These are phyloP conservation scores for Elongisporangium anandrum DNA, from an alignment of 352 stramenopile species.

Conservation along the genomic window DNA sequence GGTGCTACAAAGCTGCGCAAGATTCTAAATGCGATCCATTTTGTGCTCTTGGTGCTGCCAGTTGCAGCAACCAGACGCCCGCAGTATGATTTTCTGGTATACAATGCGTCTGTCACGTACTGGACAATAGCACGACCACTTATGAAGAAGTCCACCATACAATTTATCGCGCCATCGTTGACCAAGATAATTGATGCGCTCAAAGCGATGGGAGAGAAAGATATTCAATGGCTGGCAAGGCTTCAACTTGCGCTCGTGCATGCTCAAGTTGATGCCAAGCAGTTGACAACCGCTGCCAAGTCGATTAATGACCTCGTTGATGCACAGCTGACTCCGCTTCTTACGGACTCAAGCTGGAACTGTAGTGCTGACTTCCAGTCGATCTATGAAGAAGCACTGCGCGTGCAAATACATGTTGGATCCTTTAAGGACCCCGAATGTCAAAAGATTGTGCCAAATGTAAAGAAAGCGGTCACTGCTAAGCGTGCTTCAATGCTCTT, in stretches of 20 bases:
- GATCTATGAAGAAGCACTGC: slow-evolving; percentile 65
- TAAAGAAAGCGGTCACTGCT: slow-evolving; percentile 42
- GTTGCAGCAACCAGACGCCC: slow-evolving; percentile 60
- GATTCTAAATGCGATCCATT: slow-evolving; percentile 72
- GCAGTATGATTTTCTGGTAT: slow-evolving; percentile 88
- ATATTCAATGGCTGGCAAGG: slow-evolving; percentile 59
- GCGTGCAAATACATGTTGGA: slow-evolving; percentile 64
- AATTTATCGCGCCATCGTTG: slow-evolving; percentile 70
- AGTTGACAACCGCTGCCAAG: slow-evolving; percentile 49
- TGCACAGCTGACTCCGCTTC: slow-evolving; percentile 39
- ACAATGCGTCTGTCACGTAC: slow-evolving; percentile 87
- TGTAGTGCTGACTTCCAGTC: slow-evolving; percentile 17
- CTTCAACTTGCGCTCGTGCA: slow-evolving; percentile 67
- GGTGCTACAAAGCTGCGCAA: slow-evolving; percentile 36
- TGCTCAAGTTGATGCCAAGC: slow-evolving; percentile 64
- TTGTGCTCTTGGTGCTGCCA: slow-evolving; percentile 66
- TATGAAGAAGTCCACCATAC: slow-evolving; percentile 75
- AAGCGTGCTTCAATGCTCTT: slow-evolving; percentile 42
- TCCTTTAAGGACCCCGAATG: slow-evolving; percentile 75
- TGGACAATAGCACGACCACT: slow-evolving; percentile 82
- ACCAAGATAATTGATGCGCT: slow-evolving; percentile 63
- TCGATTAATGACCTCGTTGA: slow-evolving; percentile 66
- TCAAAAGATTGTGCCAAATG: slow-evolving; percentile 60
- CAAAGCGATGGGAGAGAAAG: slow-evolving; percentile 57
- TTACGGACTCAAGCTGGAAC: slow-evolving; percentile 21